Evolutionary conservation across 2,329 filamentous ascomycete species (phyloP), one percentile per base, ranked within the genome.

Genomic region (Fusarium verticillioides): DNA sequence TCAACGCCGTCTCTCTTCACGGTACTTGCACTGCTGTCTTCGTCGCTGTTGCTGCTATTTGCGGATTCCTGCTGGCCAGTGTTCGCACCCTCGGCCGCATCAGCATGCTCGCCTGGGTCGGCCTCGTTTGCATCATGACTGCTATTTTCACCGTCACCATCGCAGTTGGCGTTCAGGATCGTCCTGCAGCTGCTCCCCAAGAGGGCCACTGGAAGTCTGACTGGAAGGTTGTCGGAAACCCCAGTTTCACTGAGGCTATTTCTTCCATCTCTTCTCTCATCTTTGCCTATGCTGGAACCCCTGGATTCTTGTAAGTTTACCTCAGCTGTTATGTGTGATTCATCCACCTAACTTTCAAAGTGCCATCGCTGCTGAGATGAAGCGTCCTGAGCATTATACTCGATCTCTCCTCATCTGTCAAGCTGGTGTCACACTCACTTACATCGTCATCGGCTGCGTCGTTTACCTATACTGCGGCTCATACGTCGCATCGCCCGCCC

Each of bases 381-480:
- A 75, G 4, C 74, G 80, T 9, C 81, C 81, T 2, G 54, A 54
- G 3, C 63, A 76, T 13, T 82, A 79, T 19, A 79, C 75, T 0
- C 74, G 78, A 1, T 59, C 75, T 1, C 64, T 82, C 5, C 23
- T 81, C 4, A 50, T 79, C 9, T 79, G 76, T 63, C 78, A 71
- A 68, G 59, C 19, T 60, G 78, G 64, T 2, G 75, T 83, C 3
- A 76, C 81, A 1, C 43, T 81, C 19, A 81, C 79, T 23, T 83
- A 83, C 26, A 57, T 80, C 15, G 63, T 78, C 16, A 80, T 84
- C n/a, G 78, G 78, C 10, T 70, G 79, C 4, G 83, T 86, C 0
- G 82, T 87, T 5, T 87, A 87, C 76, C 81, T 83, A 37, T 86
- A 79, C 75, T 85, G 83, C 67, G 85, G 85, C 0, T 84, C 83